Evolutionary conservation across 169 alveolate genomes (phyloP).

Genomic region (Cystoisospora suis): DNA sequence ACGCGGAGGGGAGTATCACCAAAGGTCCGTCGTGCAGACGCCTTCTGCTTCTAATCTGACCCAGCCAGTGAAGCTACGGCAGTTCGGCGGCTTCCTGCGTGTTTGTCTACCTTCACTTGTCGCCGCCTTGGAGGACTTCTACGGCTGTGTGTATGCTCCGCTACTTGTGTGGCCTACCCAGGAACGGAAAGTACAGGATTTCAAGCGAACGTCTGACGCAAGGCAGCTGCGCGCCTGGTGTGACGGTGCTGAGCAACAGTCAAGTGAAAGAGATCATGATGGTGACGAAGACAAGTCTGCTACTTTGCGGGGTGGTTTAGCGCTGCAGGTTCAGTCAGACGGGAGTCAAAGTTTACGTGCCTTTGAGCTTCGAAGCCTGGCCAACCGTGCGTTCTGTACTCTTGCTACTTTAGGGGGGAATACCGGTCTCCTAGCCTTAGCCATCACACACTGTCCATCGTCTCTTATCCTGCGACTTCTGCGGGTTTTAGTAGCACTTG

Average conservation of each 20-base stretch:
- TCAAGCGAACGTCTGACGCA: neutral
- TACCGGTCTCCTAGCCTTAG: neutral
- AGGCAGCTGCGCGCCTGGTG: neutral
- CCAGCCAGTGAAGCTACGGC: too few species aligned
- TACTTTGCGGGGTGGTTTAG: too few species aligned
- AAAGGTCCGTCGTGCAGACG: too few species aligned
- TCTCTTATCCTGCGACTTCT: neutral
- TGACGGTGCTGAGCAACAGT: neutral
- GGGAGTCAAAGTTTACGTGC: neutral
- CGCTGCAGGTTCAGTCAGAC: too few species aligned
- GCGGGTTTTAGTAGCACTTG: neutral
- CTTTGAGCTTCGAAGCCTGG: neutral
- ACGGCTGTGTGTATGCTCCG: constrained; percentile 2
- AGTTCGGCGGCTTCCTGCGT: neutral
- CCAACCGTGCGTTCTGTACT: neutral
- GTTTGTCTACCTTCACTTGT: neutral
- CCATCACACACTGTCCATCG: neutral
- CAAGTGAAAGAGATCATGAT: neutral
- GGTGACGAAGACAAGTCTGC: too few species aligned
- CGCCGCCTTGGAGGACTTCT: neutral
- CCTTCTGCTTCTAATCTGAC: too few species aligned
- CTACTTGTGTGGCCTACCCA: neutral
- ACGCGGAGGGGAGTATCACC: too few species aligned
- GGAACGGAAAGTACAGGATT: neutral
- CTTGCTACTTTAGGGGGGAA: neutral